These are phyloP conservation scores for Leccinum pachyderme DNA, from an alignment of 1,284 basidiomycete species.

Conservation along the genomic window DNA sequence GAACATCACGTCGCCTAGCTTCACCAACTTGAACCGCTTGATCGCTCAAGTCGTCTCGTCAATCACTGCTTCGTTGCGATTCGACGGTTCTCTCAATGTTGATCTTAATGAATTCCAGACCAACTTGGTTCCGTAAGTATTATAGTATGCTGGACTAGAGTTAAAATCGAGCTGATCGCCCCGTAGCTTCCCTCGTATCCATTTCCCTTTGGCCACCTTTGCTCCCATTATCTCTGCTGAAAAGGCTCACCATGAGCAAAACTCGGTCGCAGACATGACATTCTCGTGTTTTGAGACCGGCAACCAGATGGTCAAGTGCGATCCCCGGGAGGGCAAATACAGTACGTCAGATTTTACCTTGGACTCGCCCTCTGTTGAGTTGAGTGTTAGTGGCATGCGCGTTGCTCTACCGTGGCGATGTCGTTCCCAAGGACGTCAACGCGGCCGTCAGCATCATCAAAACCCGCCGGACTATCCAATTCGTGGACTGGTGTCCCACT, in stretches of 20 bases:
- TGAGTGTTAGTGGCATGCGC: slow-evolving; percentile 62
- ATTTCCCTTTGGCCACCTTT: slow-evolving; percentile 91
- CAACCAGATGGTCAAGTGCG: slow-evolving; percentile 90
- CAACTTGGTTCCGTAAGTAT: slow-evolving; percentile 73
- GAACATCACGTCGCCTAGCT: slow-evolving; percentile 75
- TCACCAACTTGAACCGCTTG: slow-evolving; percentile 86
- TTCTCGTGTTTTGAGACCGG: slow-evolving; percentile 92
- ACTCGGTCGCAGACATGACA: slow-evolving; percentile 92
- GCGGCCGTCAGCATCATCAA: slow-evolving; percentile 84
- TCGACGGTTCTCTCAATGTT: slow-evolving; percentile 88
- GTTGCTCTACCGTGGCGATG: slow-evolving; percentile 81
- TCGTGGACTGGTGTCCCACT: slow-evolving; percentile 91
- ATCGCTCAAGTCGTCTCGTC: slow-evolving; percentile 91
- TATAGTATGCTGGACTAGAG: slow-evolving; percentile 4
- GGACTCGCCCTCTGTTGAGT: slow-evolving; percentile 8
- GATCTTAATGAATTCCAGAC: slow-evolving; percentile 95
- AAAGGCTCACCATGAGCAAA: slow-evolving; percentile 87
- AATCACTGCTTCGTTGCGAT: slow-evolving; percentile 69
- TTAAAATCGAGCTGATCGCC: slow-evolving; percentile 26
- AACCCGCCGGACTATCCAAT: slow-evolving; percentile 81
- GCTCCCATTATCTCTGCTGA: slow-evolving; percentile 84
- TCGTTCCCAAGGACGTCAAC: slow-evolving; percentile 89
- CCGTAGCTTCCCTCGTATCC: slow-evolving; percentile 71
- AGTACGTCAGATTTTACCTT: slow-evolving; percentile 46
- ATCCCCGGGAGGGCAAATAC: slow-evolving; percentile 83